Base-by-base conservation (phyloP, 768 basidiomycete species). In the Candolleomyces aberdarensis region DNA sequence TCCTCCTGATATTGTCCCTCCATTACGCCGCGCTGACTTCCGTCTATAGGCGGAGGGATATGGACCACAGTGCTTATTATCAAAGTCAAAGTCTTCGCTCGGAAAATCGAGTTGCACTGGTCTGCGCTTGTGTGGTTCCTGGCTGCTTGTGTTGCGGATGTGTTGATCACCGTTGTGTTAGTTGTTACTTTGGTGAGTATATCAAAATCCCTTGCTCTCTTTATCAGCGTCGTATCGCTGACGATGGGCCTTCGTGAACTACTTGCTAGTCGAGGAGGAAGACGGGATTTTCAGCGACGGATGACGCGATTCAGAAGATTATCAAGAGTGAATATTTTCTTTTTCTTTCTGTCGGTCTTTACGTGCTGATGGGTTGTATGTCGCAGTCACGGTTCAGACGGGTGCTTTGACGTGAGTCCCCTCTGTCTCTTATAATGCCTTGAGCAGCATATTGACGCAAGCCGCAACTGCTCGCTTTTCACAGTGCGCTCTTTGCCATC, bases 111-210 rank as follows among this genome's bases (percentile, higher is more conserved):
- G 62, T 67, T 80, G 6, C 77, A 79, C 57, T 72, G 70, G 66
- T 73, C 76, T 1, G 78, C 78, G 5, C 69, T 81, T 3, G 53
- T 76, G 19, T 81, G 78, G 80, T 74, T 81, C 59, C 64, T 80
- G 5, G 64, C 78, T 8, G 78, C 80, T 2, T 75, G 72, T 17
- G 66, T 76, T 2, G 74, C 76, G 0, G 79, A 81, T 65, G 60
- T 79, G 0, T 62, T 76, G 44, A 80, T 80, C 44, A 80, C 78
- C 0, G 62, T 67, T 44, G 72, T 74, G 1, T 68, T 81, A 22
- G 71, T 76, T 2, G 61, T 73, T 11, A 73, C 71, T 17, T 60
- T 81, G 65, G 78, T 78, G 53, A 14, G 71, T 68, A 67, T 36
- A 19, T 46, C 32, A 4, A 4, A 17, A 3, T 39, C 5, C 5